Evolutionary conservation across 495 filamentous ascomycete genomes (phyloP).

Genomic region (Aspergillus incahuasiensis): DNA sequence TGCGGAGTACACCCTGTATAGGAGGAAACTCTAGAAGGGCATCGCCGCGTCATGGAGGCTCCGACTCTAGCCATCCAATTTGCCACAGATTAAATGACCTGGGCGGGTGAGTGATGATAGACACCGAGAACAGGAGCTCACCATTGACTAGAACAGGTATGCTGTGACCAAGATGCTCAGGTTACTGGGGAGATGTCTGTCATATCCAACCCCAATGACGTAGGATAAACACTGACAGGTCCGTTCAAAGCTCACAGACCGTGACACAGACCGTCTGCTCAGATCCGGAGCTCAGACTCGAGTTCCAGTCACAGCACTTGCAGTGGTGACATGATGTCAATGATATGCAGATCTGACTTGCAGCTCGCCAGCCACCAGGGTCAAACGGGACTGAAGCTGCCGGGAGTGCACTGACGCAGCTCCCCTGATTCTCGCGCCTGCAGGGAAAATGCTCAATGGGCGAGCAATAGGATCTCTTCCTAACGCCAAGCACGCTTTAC

Average conservation of each 20-base stretch:
- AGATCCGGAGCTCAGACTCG: not conserved
- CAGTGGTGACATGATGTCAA: conserved; percentile 2
- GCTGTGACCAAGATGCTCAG: not conserved
- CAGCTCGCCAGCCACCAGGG: not conserved
- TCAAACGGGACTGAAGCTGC: not conserved
- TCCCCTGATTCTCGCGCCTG: conserved; percentile 10
- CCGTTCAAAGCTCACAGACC: not conserved
- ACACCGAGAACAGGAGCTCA: too few species aligned
- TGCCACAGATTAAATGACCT: too few species aligned
- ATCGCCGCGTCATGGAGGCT: too few species aligned
- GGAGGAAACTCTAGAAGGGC: too few species aligned
- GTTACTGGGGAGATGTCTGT: not conserved
- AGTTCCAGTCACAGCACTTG: not conserved
- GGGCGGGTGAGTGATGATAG: not conserved
- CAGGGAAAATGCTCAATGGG: not conserved
- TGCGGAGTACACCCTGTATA: too few species aligned
- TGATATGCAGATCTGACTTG: not conserved
- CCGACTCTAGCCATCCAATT: too few species aligned
- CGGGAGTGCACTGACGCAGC: conserved; percentile 1
- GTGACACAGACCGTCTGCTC: not conserved
- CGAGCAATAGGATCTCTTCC: conserved; percentile 1
- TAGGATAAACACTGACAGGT: not conserved
- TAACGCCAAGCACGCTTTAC: not conserved
- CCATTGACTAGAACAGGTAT: not conserved
- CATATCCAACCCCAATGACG: not conserved